A percentile compares a stretch with the other conserved stretches of the same genome.
phyloP scores from a whole-genome alignment of 805 yeast species.

The Candida oleophila region DNA sequence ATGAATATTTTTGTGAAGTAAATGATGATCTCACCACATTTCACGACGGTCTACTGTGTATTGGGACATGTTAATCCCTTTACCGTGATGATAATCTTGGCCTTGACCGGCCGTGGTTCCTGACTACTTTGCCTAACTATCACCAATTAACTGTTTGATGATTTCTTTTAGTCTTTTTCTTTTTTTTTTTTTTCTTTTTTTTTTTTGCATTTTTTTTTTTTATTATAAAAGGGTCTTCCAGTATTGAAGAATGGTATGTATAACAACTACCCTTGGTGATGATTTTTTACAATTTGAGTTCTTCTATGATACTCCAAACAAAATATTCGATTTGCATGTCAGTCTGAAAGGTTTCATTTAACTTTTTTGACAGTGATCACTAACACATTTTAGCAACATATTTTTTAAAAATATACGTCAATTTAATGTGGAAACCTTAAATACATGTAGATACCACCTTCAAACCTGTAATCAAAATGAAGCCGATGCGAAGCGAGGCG shows the following conservation, averaged over 20 bases:
- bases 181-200: conserved; percentile 2
- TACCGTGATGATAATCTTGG: conserved; percentile 44
- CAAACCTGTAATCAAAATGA: no score
- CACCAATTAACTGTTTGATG: not conserved
- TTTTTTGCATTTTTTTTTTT: conserved; percentile 1
- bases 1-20: conserved; percentile 24
- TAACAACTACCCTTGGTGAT: conserved; percentile 12
- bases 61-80: conserved; percentile 43
- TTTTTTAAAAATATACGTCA: no score
- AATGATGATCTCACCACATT: conserved; percentile 48
- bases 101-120: conserved; percentile 57
- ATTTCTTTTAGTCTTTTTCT: conserved; percentile 6
- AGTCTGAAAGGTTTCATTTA: conserved; percentile 26
- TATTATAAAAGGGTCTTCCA: not conserved
- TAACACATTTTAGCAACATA: not conserved
- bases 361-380: conserved; percentile 6
- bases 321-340: conserved; percentile 41
- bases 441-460: no score
- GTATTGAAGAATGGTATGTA: conserved; percentile 1
- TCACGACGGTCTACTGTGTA: conserved; percentile 56
- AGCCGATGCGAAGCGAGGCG: no score
- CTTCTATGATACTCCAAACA: conserved; percentile 25
- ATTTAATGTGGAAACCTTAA: no score
- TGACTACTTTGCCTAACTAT: conserved; percentile 19
- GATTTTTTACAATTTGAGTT: conserved; percentile 10